Evolutionary conservation across 768 basidiomycete species (phyloP), one percentile per base, ranked within the genome.

Genomic region (Termitomyces sp.): DNA sequence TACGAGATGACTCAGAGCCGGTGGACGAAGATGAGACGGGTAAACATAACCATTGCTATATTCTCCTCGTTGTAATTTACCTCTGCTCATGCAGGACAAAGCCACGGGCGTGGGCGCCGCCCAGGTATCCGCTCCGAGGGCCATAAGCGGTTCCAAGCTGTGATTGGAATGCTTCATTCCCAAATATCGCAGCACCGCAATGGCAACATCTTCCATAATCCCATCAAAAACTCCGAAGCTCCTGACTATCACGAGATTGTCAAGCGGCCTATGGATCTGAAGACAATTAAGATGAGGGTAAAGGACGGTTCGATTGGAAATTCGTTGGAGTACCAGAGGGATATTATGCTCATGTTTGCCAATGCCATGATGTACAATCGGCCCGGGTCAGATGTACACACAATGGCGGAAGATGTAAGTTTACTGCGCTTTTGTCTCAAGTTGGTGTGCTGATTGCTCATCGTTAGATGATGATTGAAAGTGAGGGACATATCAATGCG

Each of bases 361-460:
- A 98, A 98, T 70, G 92, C 96, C 5, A 88, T 96, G 85, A 93
- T 98, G 90, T 98, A 94, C 71, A 98, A 98, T 63, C 78, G 88
- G 47, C 89, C 92, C 1, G 85, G 85, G 4, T 90, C 88, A 16
- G 91, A 93, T 67, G 88, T 96, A n/a, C 85, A 88, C 61, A 79
- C 78, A 53, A 96, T 95, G 91, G 92, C 95, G 6, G 86, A 93
- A 69, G 92, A 95, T 78, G 94, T 95, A 68, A 72, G 88, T 68
- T 13, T 44, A n/a, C 51, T 22, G 43, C 56, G 32, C 34, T 59
- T 20, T 20, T 44, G 34, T 30, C 16, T 9, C 40, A 42, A 27
- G 4, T 24, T 36, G 9, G n/a, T 30, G 24, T 54, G 22, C 39
- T 47, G 44, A 7, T 52, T 50, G 16, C 59, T 24, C 22, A 36